Conservation (phyloP, 805 yeast species). For the Ogataea pini region DNA sequence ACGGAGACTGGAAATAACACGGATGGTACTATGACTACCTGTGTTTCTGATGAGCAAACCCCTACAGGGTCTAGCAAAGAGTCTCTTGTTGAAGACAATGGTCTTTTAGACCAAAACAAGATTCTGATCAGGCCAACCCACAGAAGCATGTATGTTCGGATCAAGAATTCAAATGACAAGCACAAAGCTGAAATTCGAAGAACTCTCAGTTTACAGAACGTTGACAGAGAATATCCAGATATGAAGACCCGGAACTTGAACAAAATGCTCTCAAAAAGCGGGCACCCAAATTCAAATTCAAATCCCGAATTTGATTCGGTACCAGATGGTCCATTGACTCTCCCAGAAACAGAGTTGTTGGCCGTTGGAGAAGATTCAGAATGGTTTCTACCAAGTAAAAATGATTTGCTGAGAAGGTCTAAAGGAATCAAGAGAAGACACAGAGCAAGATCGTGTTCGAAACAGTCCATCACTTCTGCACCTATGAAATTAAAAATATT, state of each 20-base stretch:
- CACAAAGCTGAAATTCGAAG: conserved; percentile 1
- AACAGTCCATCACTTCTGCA: not conserved
- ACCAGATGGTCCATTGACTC: not conserved
- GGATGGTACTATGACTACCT: not conserved
- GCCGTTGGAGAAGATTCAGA: conserved; percentile 1
- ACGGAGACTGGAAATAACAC: not conserved
- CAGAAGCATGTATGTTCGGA: conserved; percentile 3
- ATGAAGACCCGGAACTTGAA: conserved; percentile 1
- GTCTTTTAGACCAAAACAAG: conserved; percentile 10
- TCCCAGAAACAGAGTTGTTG: not conserved
- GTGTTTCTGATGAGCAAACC: not conserved
- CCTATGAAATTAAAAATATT: not conserved
- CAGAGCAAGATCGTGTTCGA: not conserved
- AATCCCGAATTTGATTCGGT: not conserved
- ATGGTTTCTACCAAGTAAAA: not conserved
- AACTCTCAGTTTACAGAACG: conserved; percentile 6
- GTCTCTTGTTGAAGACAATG: conserved; percentile 13
- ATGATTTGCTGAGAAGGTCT: not conserved
- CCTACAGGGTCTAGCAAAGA: conserved; percentile 5
- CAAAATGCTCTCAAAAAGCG: not conserved
- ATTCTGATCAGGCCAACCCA: conserved; percentile 8
- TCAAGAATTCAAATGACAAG: conserved; percentile 3
- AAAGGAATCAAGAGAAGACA: not conserved
- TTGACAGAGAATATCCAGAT: conserved; percentile 2
- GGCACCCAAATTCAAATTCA: not conserved